Conservation (phyloP, 108 stramenopile species). For the Fragilariopsis cylindrus region DNA sequence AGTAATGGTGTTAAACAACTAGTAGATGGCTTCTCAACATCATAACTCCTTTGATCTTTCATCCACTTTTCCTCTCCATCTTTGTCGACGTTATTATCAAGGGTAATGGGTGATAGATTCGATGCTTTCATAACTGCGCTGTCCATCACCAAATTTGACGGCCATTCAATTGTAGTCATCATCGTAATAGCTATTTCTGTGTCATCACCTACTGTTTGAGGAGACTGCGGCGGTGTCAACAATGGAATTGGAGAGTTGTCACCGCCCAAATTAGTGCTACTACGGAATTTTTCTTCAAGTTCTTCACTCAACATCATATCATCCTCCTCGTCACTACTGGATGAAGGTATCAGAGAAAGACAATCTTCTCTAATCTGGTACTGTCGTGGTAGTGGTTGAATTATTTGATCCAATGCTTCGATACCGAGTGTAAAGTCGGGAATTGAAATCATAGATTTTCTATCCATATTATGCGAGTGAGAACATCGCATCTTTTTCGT, state of each 20-base stretch:
- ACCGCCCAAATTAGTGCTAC: not conserved
- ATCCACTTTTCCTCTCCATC: slow-evolving; percentile 26
- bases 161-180: slow-evolving; percentile 61
- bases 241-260: slow-evolving; percentile 41
- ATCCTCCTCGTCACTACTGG: slow-evolving; percentile 33
- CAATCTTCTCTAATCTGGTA: slow-evolving; percentile 16
- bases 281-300: slow-evolving; percentile 14
- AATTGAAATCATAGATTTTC: not conserved
- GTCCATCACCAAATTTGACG: slow-evolving; percentile 69
- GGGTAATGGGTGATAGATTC: slow-evolving; percentile 17
- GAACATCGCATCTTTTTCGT: slow-evolving; percentile 22
- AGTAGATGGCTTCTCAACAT: not conserved
- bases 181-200: slow-evolving; percentile 30
- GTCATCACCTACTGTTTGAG: slow-evolving; percentile 57
- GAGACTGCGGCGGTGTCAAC: slow-evolving; percentile 45
- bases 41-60: not conserved
- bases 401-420: slow-evolving; percentile 18
- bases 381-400: slow-evolving; percentile 8
- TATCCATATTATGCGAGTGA: not conserved
- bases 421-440: slow-evolving; percentile 19
- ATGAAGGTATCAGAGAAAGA: not conserved
- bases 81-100: slow-evolving; percentile 14
- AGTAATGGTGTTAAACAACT: slow-evolving; percentile 2
- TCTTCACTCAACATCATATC: slow-evolving; percentile 29
- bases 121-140: slow-evolving; percentile 58